phyloP scores from a whole-genome alignment of 306 rosid genomes.

The Heteromeles arbutifolia region DNA sequence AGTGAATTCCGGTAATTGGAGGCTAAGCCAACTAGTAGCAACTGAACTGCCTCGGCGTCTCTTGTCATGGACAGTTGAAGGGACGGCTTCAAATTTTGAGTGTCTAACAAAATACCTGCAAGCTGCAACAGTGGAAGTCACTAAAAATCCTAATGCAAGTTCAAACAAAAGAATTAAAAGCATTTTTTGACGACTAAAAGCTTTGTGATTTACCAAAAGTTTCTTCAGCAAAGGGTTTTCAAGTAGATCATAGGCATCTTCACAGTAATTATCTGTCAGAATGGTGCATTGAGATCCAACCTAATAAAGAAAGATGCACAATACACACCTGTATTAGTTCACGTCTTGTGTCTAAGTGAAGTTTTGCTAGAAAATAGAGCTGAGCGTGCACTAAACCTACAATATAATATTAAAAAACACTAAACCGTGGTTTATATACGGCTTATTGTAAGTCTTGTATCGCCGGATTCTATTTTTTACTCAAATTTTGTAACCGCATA shows the following conservation, averaged over 20 bases:
- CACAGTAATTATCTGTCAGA: conserved; percentile 80
- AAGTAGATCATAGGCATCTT: conserved; percentile 87
- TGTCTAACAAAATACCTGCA: conserved; percentile 80
- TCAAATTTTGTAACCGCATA: no score
- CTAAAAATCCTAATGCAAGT: conserved; percentile 9
- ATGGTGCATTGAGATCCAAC: conserved; percentile 80
- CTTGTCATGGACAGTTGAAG: conserved; percentile 59
- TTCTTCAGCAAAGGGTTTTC: conserved; percentile 64
- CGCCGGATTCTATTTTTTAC: no score
- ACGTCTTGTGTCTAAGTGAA: background rate
- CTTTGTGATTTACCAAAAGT: conserved; percentile 52
- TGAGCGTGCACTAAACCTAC: no score
- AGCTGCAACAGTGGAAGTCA: conserved; percentile 41
- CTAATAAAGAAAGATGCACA: conserved; percentile 22
- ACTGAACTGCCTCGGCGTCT: conserved; percentile 86
- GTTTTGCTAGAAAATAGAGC: no score
- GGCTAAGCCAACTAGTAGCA: conserved; percentile 59
- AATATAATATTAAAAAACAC: no score
- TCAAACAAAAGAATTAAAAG: background rate
- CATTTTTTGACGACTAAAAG: background rate
- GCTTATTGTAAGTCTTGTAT: no score
- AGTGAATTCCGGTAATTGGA: conserved; percentile 59
- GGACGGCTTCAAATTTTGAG: conserved; percentile 54
- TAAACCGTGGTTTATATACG: no score
- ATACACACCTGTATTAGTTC: background rate